These are phyloP conservation scores for Pezicula neosporulosa DNA, from an alignment of 2,329 filamentous ascomycete species.

Conservation along the genomic window DNA sequence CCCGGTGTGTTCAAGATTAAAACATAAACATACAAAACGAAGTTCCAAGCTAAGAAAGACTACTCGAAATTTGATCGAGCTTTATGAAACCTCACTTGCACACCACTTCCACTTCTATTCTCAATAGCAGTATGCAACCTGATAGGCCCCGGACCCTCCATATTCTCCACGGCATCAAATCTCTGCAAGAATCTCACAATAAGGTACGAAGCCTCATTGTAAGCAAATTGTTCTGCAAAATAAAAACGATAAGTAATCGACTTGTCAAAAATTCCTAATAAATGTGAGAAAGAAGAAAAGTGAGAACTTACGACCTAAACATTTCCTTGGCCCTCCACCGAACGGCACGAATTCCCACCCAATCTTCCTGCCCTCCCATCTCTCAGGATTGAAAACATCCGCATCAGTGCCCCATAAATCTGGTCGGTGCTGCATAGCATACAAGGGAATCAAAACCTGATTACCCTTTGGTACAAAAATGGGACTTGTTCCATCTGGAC, in stretches of 20 bases:
- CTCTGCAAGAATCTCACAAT: constrained; percentile 24
- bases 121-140: constrained; percentile 20
- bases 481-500: constrained; percentile 25
- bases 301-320: constrained; percentile 53
- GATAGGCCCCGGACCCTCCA: constrained; percentile 12
- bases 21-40: too few species aligned
- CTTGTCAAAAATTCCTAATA: not conserved
- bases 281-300: constrained; percentile 14
- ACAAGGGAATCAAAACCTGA: constrained; percentile 15
- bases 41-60: too few species aligned
- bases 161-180: constrained; percentile 20
- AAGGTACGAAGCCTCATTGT: constrained; percentile 25
- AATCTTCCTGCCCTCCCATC: constrained; percentile 61
- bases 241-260: constrained; percentile 1
- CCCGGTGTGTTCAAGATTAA: too few species aligned
- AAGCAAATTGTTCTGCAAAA: constrained; percentile 22
- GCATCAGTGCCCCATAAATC: constrained; percentile 28
- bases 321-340: constrained; percentile 64
- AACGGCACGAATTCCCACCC: constrained; percentile 76
- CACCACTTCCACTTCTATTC: constrained; percentile 15
- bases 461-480: constrained; percentile 27
- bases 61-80: not conserved
- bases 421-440: constrained; percentile 29
- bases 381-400: constrained; percentile 53
- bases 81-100: constrained; percentile 12